Evolutionary conservation across 139 green algal species (phyloP).

Genomic region (Haematococcus lacustris): DNA sequence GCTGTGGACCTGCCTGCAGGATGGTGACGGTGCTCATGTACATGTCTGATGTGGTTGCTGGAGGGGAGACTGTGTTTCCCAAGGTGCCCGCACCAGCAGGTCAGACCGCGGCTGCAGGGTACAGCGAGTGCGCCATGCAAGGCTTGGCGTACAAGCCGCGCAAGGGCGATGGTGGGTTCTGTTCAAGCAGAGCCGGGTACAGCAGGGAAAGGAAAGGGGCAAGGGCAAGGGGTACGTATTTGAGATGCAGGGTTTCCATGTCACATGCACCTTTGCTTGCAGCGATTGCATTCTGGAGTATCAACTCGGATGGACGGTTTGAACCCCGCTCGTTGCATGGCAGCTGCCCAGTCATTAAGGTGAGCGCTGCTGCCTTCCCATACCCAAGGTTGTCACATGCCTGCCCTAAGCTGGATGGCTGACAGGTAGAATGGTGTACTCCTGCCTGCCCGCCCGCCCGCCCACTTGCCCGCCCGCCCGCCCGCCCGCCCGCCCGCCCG

Average conservation of each 20-base stretch:
- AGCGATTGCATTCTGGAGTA: slow-evolving; percentile 27
- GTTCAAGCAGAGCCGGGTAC: no score
- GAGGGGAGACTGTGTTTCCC: slow-evolving; percentile 50
- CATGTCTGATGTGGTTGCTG: slow-evolving; percentile 66
- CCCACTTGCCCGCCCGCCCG: neutral
- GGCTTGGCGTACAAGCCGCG: slow-evolving; percentile 39
- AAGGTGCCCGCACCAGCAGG: slow-evolving; percentile 9
- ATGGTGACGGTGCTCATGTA: slow-evolving; percentile 79
- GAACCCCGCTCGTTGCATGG: slow-evolving; percentile 35
- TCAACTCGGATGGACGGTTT: slow-evolving; percentile 33
- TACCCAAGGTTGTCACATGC: no score
- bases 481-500: neutral
- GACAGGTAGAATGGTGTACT: neutral
- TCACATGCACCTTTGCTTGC: neutral
- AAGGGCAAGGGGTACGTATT: no score
- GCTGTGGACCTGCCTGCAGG: no score
- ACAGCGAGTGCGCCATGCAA: slow-evolving; percentile 41
- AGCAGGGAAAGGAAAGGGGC: neutral
- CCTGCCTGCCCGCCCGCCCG: neutral
- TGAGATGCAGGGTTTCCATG: neutral
- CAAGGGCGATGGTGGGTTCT: slow-evolving; percentile 32
- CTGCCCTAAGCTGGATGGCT: neutral
- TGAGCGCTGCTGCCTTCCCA: neutral
- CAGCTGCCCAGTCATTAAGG: slow-evolving; percentile 39
- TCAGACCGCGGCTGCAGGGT: slow-evolving; percentile 19